Evolutionary conservation across 306 rosid species (phyloP).

Genomic region (Medicago truncatula): MtrunA17r5.0-ANR NC_053049.1:38926001-38926500

Average conservation of each 20-base stretch:
- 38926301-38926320: constrained; percentile 16
- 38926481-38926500: too few relatives aligned
- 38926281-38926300: constrained; percentile 4
- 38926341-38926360: constrained; percentile 6
- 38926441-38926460: too few relatives aligned
- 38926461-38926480: too few relatives aligned
- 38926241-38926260: not conserved
- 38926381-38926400: too few relatives aligned
- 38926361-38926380: too few relatives aligned
- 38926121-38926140: constrained; percentile 8
- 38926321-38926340: not conserved
- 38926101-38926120: not conserved
- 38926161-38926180: constrained; percentile 16
- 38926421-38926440: too few relatives aligned
- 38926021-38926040: constrained; percentile 73
- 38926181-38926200: not conserved
- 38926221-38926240: not conserved
- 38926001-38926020: constrained; percentile 83
- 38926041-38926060: constrained; percentile 26
- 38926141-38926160: constrained; percentile 32
- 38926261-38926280: not conserved
- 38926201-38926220: not conserved
- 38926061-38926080: constrained; percentile 24
- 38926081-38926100: constrained; percentile 6
- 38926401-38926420: too few relatives aligned